A percentile compares a stretch with the other conserved stretches of the same genome.
Evolutionary conservation across 345 rosid genomes (phyloP).

Genomic region (Populus simonii): DNA sequence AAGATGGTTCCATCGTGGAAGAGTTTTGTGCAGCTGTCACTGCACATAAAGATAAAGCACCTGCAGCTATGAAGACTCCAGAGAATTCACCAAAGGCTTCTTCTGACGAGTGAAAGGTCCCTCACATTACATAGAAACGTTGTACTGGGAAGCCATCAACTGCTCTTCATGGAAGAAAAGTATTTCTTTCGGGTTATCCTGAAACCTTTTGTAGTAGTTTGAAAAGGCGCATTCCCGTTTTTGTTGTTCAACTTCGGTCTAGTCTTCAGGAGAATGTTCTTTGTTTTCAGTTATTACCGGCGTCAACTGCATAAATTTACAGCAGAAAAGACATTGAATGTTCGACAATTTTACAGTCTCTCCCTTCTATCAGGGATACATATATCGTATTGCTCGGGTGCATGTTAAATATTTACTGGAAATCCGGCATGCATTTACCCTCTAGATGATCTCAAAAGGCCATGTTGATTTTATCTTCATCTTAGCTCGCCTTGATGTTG

Average conservation of each 20-base stretch:
- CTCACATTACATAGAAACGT: not conserved
- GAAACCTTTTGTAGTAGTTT: slow-evolving; percentile 28
- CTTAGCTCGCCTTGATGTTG: not conserved
- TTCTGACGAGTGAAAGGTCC: slow-evolving; percentile 18
- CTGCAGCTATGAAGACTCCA: slow-evolving; percentile 56
- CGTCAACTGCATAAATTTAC: slow-evolving; percentile 19
- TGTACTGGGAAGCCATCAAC: not conserved
- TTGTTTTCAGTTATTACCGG: slow-evolving; percentile 14
- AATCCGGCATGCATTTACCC: not conserved
- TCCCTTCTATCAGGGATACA: slow-evolving; percentile 18
- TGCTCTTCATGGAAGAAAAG: slow-evolving; percentile 3
- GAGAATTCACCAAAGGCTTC: slow-evolving; percentile 69
- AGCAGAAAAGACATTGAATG: slow-evolving; percentile 16
- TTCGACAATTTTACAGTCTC: slow-evolving; percentile 14
- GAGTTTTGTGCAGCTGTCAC: slow-evolving; percentile 56
- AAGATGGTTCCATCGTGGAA: slow-evolving; percentile 59
- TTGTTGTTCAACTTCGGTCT: slow-evolving; percentile 19
- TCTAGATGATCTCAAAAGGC: not conserved
- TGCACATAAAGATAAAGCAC: slow-evolving; percentile 50
- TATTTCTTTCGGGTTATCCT: slow-evolving; percentile 8
- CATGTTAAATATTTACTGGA: not conserved
- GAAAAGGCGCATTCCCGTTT: slow-evolving; percentile 17
- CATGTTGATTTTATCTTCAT: not conserved
- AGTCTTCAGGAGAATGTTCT: slow-evolving; percentile 24
- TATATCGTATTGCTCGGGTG: slow-evolving; percentile 13